Percentiles rank a stretch among this genome's conserved stretches.
These are phyloP conservation scores for Populus ilicifolia DNA, from an alignment of 345 rosid genomes.

Conservation along the genomic window DNA sequence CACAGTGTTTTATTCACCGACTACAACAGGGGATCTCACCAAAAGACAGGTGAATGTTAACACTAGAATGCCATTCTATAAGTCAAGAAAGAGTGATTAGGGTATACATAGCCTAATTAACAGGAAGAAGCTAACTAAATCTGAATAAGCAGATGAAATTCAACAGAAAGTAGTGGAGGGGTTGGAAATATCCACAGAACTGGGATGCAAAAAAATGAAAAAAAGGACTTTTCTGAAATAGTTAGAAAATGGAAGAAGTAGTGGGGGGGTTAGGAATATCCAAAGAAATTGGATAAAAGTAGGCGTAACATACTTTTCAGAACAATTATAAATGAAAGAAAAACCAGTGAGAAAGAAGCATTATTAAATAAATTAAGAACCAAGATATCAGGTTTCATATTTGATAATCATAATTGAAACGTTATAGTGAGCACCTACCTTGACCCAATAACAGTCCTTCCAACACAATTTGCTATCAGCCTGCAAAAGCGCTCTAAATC, in stretches of 20 bases:
- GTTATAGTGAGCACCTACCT: slow-evolving; percentile 52
- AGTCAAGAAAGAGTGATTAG: no score
- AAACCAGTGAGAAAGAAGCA: not conserved
- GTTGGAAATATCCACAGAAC: not conserved
- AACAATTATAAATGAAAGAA: no score
- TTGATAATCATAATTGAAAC: not conserved
- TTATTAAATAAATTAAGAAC: not conserved
- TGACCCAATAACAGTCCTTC: slow-evolving; percentile 93
- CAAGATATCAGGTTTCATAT: not conserved
- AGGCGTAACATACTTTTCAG: not conserved
- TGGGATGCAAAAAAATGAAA: not conserved
- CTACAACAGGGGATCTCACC: not conserved
- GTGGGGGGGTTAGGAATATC: not conserved
- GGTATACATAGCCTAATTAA: no score
- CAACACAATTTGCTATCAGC: slow-evolving; percentile 61
- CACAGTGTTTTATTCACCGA: not conserved
- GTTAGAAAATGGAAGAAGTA: not conserved
- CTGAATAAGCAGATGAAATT: not conserved
- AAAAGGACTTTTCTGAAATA: not conserved
- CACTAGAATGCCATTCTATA: no score
- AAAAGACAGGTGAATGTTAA: not conserved
- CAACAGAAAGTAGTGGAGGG: not conserved
- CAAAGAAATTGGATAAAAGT: not conserved
- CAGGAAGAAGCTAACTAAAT: no score
- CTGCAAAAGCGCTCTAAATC: slow-evolving; percentile 33